Base-by-base conservation (phyloP, 169 alveolate genomes). In the Eimeria tenella region DNA sequence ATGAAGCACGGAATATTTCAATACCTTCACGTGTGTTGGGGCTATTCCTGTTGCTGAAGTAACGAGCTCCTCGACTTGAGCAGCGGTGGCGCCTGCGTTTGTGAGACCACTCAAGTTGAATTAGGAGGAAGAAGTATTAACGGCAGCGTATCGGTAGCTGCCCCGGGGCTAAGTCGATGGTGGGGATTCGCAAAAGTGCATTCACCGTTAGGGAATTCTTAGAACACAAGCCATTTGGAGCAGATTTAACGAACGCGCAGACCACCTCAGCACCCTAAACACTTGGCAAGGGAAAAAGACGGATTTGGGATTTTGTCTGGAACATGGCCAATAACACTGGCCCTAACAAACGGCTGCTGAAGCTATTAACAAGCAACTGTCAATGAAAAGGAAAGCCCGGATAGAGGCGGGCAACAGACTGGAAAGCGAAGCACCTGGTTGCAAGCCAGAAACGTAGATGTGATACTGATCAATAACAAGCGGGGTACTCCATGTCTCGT, bases 401-500 rank as follows among this genome's bases (percentile, higher is more conserved):
- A 31, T 31, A 31, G 42, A 31, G 42, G 42, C 42, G 42, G 42
- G 2, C 42, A 31, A 31, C 19, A 58, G 68, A 17, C 21, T 58
- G 11, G 19, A 10, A 58, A 58, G 2, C 3, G 21, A 58, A 58
- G 50, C 70, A 83, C 90, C 90, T 5, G 90, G 75, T 4, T 74
- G 79, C 21, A 83, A 17, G 58, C 90, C 90, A 56, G 90, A 56
- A 31, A 83, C 77, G 90, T 83, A 83, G 49, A 83, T 42, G 31
- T 83, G 90, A 19, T 83, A 83, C 62, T 83, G 79, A 42, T 83
- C 90, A 19, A 83, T 75, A 3, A 60, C 90, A 74, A 83, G 21
- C 3, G 90, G 90, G 53, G 79, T 83, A 58, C 79, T 83, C 90
- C 77, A 83, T 3, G 90, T 83, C 60, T 62, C 90, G 53, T 83